A percentile compares a stretch with the other conserved stretches of the same genome.
Evolutionary conservation across 805 yeast species (phyloP).

Genomic region (Candida broadrunensis): DNA sequence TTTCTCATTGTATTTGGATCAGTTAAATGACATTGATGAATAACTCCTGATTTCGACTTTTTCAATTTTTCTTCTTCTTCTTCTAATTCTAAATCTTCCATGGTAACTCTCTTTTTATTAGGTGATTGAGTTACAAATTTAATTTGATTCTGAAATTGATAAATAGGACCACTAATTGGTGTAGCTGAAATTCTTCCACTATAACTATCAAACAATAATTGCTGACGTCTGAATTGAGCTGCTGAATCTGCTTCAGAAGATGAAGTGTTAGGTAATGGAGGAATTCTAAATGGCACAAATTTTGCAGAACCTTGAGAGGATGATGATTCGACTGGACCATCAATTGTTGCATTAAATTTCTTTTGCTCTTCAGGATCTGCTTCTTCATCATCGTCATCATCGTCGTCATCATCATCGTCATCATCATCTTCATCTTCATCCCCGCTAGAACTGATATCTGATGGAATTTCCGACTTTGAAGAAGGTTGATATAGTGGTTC

Average conservation of each 20-base stretch:
- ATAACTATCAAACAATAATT: not conserved
- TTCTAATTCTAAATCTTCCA: constrained; percentile 1
- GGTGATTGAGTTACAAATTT: constrained; percentile 1
- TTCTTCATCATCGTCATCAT: not conserved
- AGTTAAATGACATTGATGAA: constrained; percentile 40
- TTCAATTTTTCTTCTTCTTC: constrained; percentile 4
- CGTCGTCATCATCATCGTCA: not conserved
- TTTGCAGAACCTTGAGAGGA: too few relatives aligned
- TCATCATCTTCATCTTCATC: not conserved
- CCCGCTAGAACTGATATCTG: not conserved
- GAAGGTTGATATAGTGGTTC: too few relatives aligned
- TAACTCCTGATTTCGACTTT: constrained; percentile 16
- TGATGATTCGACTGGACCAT: too few relatives aligned
- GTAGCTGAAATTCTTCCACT: not conserved
- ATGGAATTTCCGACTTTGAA: not conserved
- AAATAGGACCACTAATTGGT: not conserved
- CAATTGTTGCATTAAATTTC: too few relatives aligned
- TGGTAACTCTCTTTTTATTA: not conserved
- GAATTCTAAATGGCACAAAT: too few relatives aligned
- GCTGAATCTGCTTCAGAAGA: not conserved
- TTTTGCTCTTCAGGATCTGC: not conserved
- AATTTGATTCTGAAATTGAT: constrained; percentile 6
- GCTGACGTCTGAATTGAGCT: not conserved
- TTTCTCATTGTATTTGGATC: constrained; percentile 30
- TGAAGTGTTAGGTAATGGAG: not conserved